Conservation (phyloP, 371 early-diverging fungal species). For the Mucor piriformis region DNA sequence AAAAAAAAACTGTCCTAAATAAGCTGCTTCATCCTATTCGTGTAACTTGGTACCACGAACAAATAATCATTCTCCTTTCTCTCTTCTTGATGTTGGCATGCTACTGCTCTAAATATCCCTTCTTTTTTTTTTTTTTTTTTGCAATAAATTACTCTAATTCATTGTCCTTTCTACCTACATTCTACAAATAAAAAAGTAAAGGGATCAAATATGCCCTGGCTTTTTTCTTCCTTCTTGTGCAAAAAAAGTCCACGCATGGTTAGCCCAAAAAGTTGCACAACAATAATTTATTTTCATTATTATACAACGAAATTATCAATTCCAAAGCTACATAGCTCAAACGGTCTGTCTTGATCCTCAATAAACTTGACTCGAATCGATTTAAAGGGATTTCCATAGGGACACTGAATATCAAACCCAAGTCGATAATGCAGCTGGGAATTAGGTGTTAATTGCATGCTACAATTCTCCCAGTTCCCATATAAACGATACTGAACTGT, state of each 20-base stretch:
- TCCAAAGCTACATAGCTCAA: slow-evolving; percentile 45
- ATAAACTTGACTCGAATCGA: slow-evolving; percentile 31
- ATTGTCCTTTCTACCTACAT: no score
- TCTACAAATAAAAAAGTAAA: neutral
- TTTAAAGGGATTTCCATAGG: slow-evolving; percentile 17
- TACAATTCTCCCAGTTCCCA: slow-evolving; percentile 23
- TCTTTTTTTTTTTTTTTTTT: neutral
- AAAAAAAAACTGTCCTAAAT: slow-evolving; percentile 8
- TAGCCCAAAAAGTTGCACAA: neutral
- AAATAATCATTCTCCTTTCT: neutral
- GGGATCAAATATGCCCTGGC: no score
- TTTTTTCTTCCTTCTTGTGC: neutral
- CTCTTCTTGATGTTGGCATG: no score
- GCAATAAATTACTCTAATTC: no score
- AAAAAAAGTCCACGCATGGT: neutral
- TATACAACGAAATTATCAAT: slow-evolving; percentile 43
- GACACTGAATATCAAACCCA: slow-evolving; percentile 28
- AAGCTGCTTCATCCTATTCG: neutral
- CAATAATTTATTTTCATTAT: slow-evolving; percentile 10
- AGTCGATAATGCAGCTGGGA: slow-evolving; percentile 5
- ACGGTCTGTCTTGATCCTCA: slow-evolving; percentile 21
- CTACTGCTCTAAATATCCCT: no score
- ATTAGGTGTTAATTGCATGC: slow-evolving; percentile 1
- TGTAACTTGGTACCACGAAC: slow-evolving; percentile 6
- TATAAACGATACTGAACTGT: slow-evolving; percentile 22